Evolutionary conservation across 140 eudicot species (phyloP).

Genomic region (Ambrosia hybrid): DNA sequence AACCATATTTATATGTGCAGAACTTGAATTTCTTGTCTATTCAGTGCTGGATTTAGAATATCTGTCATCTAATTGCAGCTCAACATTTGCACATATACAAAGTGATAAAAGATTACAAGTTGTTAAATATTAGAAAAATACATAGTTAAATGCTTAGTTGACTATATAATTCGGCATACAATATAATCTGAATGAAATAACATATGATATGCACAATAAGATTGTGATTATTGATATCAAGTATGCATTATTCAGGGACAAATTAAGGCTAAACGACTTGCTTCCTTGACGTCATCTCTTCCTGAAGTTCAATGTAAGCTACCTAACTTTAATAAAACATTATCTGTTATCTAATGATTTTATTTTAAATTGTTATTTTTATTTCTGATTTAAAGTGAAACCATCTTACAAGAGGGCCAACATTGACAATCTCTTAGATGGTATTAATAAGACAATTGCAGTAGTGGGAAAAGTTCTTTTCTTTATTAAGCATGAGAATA

Average conservation of each 20-base stretch:
- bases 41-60: neutral
- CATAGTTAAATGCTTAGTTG: neutral
- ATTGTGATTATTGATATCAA: neutral
- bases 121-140: neutral
- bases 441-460: constrained; percentile 72
- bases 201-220: neutral
- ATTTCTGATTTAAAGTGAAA: constrained; percentile 48
- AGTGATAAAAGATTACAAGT: neutral
- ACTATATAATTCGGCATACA: neutral
- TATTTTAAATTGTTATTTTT: constrained; percentile 13
- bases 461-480: constrained; percentile 70
- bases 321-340: constrained; percentile 7
- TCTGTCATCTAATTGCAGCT: neutral
- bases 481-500: constrained; percentile 65
- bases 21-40: constrained; percentile 8
- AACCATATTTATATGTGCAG: neutral
- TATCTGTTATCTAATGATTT: constrained; percentile 6
- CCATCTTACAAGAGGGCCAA: constrained; percentile 55
- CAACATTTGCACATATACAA: neutral
- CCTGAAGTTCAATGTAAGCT: constrained; percentile 59
- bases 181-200: too few species aligned
- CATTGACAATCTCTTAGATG: constrained; percentile 60
- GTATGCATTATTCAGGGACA: constrained; percentile 56
- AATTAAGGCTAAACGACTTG: constrained; percentile 68
- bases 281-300: constrained; percentile 71